Evolutionary conservation across 106 monocot species (phyloP), one percentile per base, ranked within the genome.

Genomic region (Amphibolis antarctica): DNA sequence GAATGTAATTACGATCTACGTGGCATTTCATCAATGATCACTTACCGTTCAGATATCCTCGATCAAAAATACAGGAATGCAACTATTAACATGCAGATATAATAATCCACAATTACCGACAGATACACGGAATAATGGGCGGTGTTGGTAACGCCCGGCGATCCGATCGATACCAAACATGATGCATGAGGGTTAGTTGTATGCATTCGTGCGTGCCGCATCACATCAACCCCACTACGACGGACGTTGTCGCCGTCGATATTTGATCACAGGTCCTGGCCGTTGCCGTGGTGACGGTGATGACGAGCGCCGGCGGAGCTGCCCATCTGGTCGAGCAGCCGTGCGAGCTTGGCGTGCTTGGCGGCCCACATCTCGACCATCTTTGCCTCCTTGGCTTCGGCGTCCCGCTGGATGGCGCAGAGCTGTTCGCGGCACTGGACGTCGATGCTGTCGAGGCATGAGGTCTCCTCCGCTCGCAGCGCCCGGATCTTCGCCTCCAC

Each of bases 361-460:
- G 62, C 53, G 19, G 55, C 28, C 64, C 63, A 72, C 10, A 55
- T 51, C 31, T 72, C 64, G 17, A 55, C 54, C 53, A 72, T 55
- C 64, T 65, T 72, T 10, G 64, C 64, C 28, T 72, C 72, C 46
- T 65, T 64, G 24, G 55, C 53, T 12, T 72, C 72, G 44, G 72
- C 72, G 54, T 72, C 64, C 15, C 72, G 44, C 63, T 72, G 72
- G 19, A 72, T 72, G 9, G 72, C 55, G 46, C 44, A 9, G n/a
- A 72, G 55, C 54, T 72, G 72, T 22, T 72, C 72, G 1, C 64
- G 50, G 64, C 46, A 72, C 9, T 72, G 55, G 27, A 44, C 64
- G 17, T 72, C 64, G n/a, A 72, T 43, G 28, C 56, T 30, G 10
- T 64, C 64, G 18, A 72, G 36, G n/a, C 22, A 54, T 13, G 28